phyloP scores from a whole-genome alignment of 148 eudicot species.

The Nepenthes mirabilis region DNA sequence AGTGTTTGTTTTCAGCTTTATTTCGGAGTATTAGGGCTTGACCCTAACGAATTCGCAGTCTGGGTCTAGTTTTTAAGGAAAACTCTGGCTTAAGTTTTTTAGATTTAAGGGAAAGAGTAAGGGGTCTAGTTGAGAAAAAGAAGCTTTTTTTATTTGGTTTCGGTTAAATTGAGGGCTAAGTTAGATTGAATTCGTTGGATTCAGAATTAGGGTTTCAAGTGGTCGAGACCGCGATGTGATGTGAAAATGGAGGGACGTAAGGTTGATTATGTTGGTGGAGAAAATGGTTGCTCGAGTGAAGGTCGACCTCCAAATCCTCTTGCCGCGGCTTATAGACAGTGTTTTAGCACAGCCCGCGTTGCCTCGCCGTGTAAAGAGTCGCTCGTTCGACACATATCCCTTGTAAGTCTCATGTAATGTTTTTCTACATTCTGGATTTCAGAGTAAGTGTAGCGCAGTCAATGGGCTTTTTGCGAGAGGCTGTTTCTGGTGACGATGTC shows the following conservation, averaged over 20 bases:
- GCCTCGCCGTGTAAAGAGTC: conserved; percentile 27
- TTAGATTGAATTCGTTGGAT: not conserved
- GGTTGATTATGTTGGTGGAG: conserved; percentile 18
- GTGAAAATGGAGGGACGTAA: conserved; percentile 53
- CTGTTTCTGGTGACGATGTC: too few relatives aligned
- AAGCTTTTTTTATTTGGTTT: not conserved
- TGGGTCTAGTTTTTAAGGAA: not conserved
- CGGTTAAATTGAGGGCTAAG: not conserved
- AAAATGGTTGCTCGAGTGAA: conserved; percentile 33
- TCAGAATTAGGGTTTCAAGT: conserved; percentile 14
- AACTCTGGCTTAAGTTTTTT: too few relatives aligned
- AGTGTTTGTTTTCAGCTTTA: too few relatives aligned
- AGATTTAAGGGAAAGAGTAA: not conserved
- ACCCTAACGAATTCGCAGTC: not conserved
- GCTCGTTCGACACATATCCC: conserved; percentile 61
- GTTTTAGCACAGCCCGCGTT: conserved; percentile 15
- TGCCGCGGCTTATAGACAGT: conserved; percentile 27
- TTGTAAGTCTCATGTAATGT: conserved; percentile 23
- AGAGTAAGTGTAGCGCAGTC: too few relatives aligned
- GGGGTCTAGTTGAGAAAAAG: not conserved
- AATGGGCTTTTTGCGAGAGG: too few relatives aligned
- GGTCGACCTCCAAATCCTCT: conserved; percentile 58
- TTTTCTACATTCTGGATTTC: conserved; percentile 1
- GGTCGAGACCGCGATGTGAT: conserved; percentile 20
- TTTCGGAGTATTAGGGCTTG: not conserved